Evolutionary conservation across 495 filamentous ascomycete species (phyloP), one percentile per base, ranked within the genome.

Genomic region (Daldinia bambusicola): DNA sequence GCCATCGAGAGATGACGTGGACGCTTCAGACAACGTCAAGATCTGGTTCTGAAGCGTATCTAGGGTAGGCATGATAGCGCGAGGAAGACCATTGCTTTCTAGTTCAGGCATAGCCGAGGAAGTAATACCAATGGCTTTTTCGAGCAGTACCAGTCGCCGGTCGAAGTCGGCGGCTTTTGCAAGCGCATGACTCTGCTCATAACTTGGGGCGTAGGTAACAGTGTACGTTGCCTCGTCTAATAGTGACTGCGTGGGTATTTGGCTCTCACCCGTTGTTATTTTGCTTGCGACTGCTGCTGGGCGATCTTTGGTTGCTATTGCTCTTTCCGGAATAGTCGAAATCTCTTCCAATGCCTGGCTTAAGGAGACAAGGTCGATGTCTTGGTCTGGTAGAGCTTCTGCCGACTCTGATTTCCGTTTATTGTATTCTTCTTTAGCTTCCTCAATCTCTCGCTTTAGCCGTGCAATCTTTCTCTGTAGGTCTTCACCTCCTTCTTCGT

Each of bases 121-220:
- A 12, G 87, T 89, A 43, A 97, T 85, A 14, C 96, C 96, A 52
- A 98, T 87, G 1, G 89, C 86, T 55, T 88, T 89, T 80, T 99
- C 95, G 36, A 99, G 82, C 7, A 90, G 74, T 0, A 90, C 81
- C 3, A 99, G 84, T 4, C 95, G 89, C 36, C 85, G 82, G 76
- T 98, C 95, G 67, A 98, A 97, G 62, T 95, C 92, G 26, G 94
- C 92, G 6, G 93, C 92, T 74, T 92, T 91, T 18, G 90, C 87
- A 12, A 98, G 85, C 18, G 91, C 83, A 74, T 89, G 88, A 9
- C 82, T 87, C 70, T 89, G 82, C 52, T 89, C 83, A 65, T 88
- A 89, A 32, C 80, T 75, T 53, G 91, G 80, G 67, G 84, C 80
- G 72, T 87, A 84, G 66, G 83, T 85, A 61, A 88, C 77, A 13